Conservation (phyloP, 371 early-diverging fungal species). For the Capillidium heterosporum region DNA sequence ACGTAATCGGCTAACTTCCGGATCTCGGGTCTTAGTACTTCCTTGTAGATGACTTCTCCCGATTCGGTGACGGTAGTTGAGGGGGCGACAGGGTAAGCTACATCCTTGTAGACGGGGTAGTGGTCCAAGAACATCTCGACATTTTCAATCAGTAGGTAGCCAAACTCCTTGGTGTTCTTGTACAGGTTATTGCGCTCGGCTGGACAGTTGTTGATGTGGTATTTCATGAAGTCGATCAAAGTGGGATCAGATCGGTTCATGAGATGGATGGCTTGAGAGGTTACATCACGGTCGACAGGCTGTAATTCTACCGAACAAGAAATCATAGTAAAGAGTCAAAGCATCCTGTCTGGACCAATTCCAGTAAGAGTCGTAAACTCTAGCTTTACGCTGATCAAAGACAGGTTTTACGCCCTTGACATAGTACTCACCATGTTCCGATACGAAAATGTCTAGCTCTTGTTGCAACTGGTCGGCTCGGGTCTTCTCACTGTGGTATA, state of each 20-base stretch:
- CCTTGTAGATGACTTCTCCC: slow-evolving; percentile 70
- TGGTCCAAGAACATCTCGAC: slow-evolving; percentile 56
- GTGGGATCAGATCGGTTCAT: slow-evolving; percentile 80
- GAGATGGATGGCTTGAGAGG: slow-evolving; percentile 72
- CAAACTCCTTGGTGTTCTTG: slow-evolving; percentile 59
- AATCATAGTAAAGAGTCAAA: slow-evolving; percentile 72
- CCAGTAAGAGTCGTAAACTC: slow-evolving; percentile 87
- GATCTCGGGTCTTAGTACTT: slow-evolving; percentile 44
- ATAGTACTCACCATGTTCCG: slow-evolving; percentile 78
- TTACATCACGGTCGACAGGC: slow-evolving; percentile 66
- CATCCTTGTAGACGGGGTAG: slow-evolving; percentile 75
- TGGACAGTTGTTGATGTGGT: slow-evolving; percentile 53
- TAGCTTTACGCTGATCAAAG: slow-evolving; percentile 69
- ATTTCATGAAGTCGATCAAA: slow-evolving; percentile 71
- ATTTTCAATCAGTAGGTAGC: slow-evolving; percentile 68
- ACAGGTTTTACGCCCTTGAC: slow-evolving; percentile 69
- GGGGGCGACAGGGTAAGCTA: slow-evolving; percentile 60
- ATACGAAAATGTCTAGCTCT: slow-evolving; percentile 71
- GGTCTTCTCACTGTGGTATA: slow-evolving; percentile 34
- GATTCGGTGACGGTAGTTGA: slow-evolving; percentile 51
- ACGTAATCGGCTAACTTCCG: slow-evolving; percentile 52
- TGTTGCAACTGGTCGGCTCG: slow-evolving; percentile 31
- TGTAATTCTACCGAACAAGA: slow-evolving; percentile 74
- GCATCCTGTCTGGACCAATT: slow-evolving; percentile 95
- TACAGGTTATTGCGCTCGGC: slow-evolving; percentile 65